Evolutionary conservation across 1,139 yeast species (phyloP).

Genomic region (Diutina rugosa): DNA sequence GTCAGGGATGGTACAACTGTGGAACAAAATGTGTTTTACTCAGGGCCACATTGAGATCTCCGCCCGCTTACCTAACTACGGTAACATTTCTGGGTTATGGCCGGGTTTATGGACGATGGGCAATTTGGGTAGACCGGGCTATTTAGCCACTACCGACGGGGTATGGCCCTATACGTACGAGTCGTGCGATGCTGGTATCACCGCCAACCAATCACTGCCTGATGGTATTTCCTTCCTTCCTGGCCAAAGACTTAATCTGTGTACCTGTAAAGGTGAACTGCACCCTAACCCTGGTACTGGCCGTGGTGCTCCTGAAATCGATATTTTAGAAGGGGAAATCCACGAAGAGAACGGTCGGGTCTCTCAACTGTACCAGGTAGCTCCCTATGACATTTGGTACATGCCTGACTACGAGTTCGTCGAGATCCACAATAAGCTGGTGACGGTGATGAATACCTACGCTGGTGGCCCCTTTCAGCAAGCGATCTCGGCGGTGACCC

Average conservation of each 20-base stretch:
- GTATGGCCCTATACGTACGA: conserved; percentile 86
- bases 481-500: conserved; percentile 65
- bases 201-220: conserved; percentile 74
- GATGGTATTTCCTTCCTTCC: conserved; percentile 74
- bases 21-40: conserved; percentile 76
- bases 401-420: conserved; percentile 66
- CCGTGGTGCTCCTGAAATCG: conserved; percentile 87
- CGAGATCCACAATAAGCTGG: conserved; percentile 44
- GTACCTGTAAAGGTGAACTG: conserved; percentile 65
- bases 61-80: conserved; percentile 63
- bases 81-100: conserved; percentile 67
- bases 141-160: conserved; percentile 66
- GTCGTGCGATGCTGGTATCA: conserved; percentile 76
- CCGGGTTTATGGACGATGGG: conserved; percentile 90
- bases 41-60: conserved; percentile 64
- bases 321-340: conserved; percentile 66
- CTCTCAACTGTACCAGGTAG: conserved; percentile 73
- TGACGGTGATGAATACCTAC: conserved; percentile 63
- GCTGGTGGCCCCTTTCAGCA: conserved; percentile 82
- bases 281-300: conserved; percentile 75
- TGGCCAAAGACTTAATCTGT: conserved; percentile 56
- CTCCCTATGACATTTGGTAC: conserved; percentile 83
- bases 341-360: conserved; percentile 40
- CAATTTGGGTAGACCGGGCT: conserved; percentile 77
- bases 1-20: conserved; percentile 74